phyloP scores from a whole-genome alignment of 352 stramenopile species.

The Globisporangium orthogonon region DNA sequence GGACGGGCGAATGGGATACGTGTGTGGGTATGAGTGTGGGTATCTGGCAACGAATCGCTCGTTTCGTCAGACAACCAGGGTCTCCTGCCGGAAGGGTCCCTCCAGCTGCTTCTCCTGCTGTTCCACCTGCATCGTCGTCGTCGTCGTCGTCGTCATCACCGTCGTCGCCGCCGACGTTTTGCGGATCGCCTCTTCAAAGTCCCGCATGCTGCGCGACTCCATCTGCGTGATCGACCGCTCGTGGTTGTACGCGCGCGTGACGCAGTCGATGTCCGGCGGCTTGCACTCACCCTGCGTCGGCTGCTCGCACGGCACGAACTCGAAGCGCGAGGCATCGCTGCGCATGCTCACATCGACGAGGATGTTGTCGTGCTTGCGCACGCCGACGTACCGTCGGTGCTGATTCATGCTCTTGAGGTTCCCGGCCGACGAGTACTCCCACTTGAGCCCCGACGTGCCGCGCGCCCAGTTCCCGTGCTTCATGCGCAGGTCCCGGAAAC shows the following conservation, averaged over 20 bases:
- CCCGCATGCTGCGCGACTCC: constrained; percentile 72
- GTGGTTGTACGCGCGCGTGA: constrained; percentile 74
- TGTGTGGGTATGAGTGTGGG: too few species aligned
- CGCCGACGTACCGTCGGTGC: constrained; percentile 77
- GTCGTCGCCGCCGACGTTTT: constrained; percentile 11
- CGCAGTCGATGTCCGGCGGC: constrained; percentile 64
- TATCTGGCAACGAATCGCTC: neutral
- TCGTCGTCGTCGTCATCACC: neutral
- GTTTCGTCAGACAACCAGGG: neutral
- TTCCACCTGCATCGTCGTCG: neutral
- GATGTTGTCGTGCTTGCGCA: constrained; percentile 51
- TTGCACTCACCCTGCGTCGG: constrained; percentile 18
- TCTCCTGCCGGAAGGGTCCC: neutral
- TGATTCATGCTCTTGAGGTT: constrained; percentile 88
- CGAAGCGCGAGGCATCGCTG: constrained; percentile 66
- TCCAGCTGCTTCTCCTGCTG: neutral
- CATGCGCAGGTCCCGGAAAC: constrained; percentile 81
- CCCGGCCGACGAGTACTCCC: constrained; percentile 76
- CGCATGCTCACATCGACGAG: constrained; percentile 84
- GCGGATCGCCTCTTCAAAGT: constrained; percentile 53
- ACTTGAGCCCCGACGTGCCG: constrained; percentile 64
- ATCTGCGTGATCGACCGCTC: constrained; percentile 52
- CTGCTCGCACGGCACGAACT: constrained; percentile 71
- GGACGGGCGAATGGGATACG: too few species aligned
- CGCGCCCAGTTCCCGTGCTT: constrained; percentile 50